phyloP scores from a whole-genome alignment of 1,139 yeast genomes.

The Wickerhamomyces sp. region DNA sequence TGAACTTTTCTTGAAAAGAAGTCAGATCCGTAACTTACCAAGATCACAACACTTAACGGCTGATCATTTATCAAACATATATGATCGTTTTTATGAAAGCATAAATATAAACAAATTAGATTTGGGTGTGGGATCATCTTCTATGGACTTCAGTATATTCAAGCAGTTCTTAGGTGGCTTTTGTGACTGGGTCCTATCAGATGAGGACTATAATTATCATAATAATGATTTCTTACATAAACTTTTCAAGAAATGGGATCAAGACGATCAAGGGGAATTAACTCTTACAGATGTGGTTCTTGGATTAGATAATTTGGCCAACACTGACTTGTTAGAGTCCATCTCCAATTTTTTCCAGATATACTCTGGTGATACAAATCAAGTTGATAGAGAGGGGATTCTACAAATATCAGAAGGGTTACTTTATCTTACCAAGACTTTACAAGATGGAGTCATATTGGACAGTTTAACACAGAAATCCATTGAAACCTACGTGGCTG shows the following conservation, averaged over 20 bases:
- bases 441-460: slow-evolving; percentile 63
- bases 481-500: slow-evolving; percentile 64
- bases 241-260: slow-evolving; percentile 70
- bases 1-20: slow-evolving; percentile 85
- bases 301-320: slow-evolving; percentile 69
- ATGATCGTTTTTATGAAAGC: slow-evolving; percentile 80
- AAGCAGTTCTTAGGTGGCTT: slow-evolving; percentile 71
- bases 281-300: slow-evolving; percentile 64
- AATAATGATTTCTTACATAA: slow-evolving; percentile 54
- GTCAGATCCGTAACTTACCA: slow-evolving; percentile 83
- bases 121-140: slow-evolving; percentile 64
- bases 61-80: slow-evolving; percentile 62
- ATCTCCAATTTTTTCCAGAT: slow-evolving; percentile 76
- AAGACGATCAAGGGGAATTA: slow-evolving; percentile 48
- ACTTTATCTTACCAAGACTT: slow-evolving; percentile 75
- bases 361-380: slow-evolving; percentile 56
- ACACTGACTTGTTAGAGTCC: slow-evolving; percentile 71
- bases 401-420: slow-evolving; percentile 84
- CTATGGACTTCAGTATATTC: slow-evolving; percentile 73
- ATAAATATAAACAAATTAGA: slow-evolving; percentile 64
- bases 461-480: slow-evolving; percentile 58
- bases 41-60: slow-evolving; percentile 57
- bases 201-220: slow-evolving; percentile 31
- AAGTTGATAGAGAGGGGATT: slow-evolving; percentile 73
- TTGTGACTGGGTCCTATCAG: slow-evolving; percentile 67